Percentiles rank a stretch among this genome's conserved stretches.
Evolutionary conservation across 2,329 filamentous ascomycete genomes (phyloP).

Genomic region (Talaromyces sp.): DNA sequence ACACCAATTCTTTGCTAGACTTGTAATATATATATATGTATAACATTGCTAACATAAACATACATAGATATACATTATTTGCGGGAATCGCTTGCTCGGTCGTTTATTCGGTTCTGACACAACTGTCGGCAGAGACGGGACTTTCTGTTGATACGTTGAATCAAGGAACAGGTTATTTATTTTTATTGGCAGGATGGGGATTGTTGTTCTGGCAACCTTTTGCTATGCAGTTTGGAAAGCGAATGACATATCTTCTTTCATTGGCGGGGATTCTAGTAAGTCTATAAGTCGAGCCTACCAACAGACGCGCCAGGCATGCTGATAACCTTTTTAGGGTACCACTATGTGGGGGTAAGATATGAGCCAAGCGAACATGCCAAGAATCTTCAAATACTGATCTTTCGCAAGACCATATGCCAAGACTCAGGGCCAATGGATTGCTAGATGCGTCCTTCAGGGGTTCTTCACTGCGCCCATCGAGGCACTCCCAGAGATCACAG

Average conservation of each 20-base stretch:
- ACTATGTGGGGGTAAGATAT: constrained; percentile 36
- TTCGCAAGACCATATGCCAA: constrained; percentile 33
- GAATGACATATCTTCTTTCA: constrained; percentile 39
- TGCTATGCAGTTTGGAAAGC: constrained; percentile 48
- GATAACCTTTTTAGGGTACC: constrained; percentile 20
- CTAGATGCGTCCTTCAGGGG: constrained; percentile 39
- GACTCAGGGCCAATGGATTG: constrained; percentile 44
- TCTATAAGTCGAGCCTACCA: neutral
- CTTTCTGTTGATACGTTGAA: constrained; percentile 39
- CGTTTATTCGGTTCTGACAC: constrained; percentile 44
- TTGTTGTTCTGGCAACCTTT: constrained; percentile 53
- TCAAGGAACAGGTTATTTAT: constrained; percentile 45
- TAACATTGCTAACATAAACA: neutral
- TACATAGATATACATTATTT: constrained; percentile 41
- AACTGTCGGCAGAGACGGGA: constrained; percentile 40
- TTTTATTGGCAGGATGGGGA: constrained; percentile 50
- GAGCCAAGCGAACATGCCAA: too few species aligned
- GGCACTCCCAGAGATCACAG: constrained; percentile 44
- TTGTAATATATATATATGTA: neutral
- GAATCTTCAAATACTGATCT: neutral
- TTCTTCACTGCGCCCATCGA: constrained; percentile 48
- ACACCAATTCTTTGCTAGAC: too few species aligned
- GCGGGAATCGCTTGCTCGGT: constrained; percentile 41
- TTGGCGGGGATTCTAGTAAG: constrained; percentile 37
- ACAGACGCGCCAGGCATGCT: neutral